Conservation (phyloP, 345 rosid species). For the Salix viminalis region DNA sequence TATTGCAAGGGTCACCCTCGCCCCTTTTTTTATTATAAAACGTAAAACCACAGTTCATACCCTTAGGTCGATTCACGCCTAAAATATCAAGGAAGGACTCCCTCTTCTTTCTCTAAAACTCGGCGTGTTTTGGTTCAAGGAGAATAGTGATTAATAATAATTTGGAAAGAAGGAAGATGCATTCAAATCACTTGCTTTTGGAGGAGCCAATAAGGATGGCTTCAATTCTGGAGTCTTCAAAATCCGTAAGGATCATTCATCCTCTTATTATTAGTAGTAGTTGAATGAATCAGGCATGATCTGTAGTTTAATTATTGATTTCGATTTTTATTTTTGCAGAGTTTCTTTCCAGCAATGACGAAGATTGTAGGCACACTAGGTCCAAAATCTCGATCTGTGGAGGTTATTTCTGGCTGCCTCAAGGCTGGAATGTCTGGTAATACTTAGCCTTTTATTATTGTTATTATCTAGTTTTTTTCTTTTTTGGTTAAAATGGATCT, state of each 20-base stretch:
- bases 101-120: too few species aligned
- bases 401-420: slow-evolving; percentile 27
- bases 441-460: background rate
- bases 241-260: slow-evolving; percentile 48
- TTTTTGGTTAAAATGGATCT: background rate
- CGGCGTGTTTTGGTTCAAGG: background rate
- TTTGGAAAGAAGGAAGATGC: slow-evolving; percentile 43
- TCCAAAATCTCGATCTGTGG: slow-evolving; percentile 30
- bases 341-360: slow-evolving; percentile 33
- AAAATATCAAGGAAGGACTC: background rate
- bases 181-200: slow-evolving; percentile 84
- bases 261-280: background rate
- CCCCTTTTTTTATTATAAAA: background rate
- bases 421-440: slow-evolving; percentile 33
- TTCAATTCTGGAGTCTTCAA: slow-evolving; percentile 91
- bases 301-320: background rate
- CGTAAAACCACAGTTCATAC: background rate
- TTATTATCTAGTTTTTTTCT: background rate
- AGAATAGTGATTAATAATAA: background rate
- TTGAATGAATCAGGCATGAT: background rate
- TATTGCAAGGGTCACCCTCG: background rate
- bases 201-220: slow-evolving; percentile 99
- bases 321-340: slow-evolving; percentile 6
- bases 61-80: background rate
- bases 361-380: slow-evolving; percentile 36